These are phyloP conservation scores for Vaccinium darrowii DNA, from an alignment of 148 eudicot genomes.

Conservation along the genomic window DNA sequence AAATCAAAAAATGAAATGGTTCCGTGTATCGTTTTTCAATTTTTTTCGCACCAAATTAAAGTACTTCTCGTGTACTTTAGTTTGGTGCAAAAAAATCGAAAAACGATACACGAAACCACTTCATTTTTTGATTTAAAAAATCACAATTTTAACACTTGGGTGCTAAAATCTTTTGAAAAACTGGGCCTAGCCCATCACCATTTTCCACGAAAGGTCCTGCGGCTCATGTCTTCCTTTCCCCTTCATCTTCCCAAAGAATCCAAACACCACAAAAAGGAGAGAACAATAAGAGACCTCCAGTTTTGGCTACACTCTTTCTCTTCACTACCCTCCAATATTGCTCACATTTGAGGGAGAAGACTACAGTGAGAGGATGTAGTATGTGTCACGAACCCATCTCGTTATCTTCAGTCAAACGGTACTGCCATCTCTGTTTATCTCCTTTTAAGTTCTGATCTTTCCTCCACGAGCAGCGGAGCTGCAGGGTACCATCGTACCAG, in stretches of 20 bases:
- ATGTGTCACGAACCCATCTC: constrained; percentile 8
- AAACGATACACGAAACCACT: too few relatives aligned
- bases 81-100: too few relatives aligned
- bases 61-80: too few relatives aligned
- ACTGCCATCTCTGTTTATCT: constrained; percentile 3
- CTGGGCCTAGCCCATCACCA: too few relatives aligned
- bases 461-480: background rate
- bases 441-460: background rate
- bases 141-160: too few relatives aligned
- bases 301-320: background rate
- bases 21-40: too few relatives aligned
- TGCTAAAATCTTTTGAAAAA: too few relatives aligned
- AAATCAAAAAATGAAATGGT: too few relatives aligned
- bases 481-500: background rate
- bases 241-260: background rate
- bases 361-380: background rate
- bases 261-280: background rate
- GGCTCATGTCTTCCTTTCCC: background rate
- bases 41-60: too few relatives aligned
- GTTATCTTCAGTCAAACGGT: constrained; percentile 1
- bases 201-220: background rate
- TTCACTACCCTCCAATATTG: background rate
- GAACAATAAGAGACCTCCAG: background rate
- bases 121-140: too few relatives aligned
- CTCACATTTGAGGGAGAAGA: background rate